These are phyloP conservation scores for Trametes maxima DNA, from an alignment of 768 basidiomycete species.

Conservation along the genomic window DNA sequence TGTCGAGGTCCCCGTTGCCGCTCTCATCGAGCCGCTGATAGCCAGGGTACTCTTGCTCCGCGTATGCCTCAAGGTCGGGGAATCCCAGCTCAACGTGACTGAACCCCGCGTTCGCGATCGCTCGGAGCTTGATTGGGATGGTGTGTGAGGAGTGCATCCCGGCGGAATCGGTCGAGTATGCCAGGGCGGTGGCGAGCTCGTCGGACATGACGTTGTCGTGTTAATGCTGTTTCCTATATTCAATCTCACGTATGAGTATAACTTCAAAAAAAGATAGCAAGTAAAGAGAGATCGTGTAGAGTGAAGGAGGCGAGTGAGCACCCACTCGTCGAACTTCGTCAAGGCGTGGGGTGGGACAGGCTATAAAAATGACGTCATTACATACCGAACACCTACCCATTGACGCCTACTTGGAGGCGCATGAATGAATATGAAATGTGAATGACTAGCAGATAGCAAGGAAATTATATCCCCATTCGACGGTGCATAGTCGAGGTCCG, in stretches of 20 bases:
- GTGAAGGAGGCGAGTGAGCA: too few species aligned
- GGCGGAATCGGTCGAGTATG: conserved; percentile 36
- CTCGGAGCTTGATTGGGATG: conserved; percentile 33
- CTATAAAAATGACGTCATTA: neutral
- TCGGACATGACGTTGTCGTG: neutral
- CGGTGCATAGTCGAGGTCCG: too few species aligned
- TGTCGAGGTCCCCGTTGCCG: conserved; percentile 30
- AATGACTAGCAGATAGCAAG: too few species aligned
- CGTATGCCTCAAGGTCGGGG: conserved; percentile 33
- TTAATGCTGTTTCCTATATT: neutral
- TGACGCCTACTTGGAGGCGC: too few species aligned
- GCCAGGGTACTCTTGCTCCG: conserved; percentile 21
- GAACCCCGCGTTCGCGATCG: conserved; percentile 35
- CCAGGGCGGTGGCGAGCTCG: conserved; percentile 12
- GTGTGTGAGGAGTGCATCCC: conserved; percentile 37
- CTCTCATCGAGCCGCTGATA: conserved; percentile 28
- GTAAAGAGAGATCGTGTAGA: too few species aligned
- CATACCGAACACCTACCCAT: neutral
- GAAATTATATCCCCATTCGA: too few species aligned
- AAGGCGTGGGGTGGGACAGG: neutral
- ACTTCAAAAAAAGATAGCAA: neutral
- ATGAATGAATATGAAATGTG: too few species aligned
- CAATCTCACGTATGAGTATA: neutral
- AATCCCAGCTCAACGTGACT: conserved; percentile 31
- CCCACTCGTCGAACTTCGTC: too few species aligned